Evolutionary conservation across 768 basidiomycete species (phyloP), one percentile per base, ranked within the genome.

Genomic region (Pholiota conissans): DNA sequence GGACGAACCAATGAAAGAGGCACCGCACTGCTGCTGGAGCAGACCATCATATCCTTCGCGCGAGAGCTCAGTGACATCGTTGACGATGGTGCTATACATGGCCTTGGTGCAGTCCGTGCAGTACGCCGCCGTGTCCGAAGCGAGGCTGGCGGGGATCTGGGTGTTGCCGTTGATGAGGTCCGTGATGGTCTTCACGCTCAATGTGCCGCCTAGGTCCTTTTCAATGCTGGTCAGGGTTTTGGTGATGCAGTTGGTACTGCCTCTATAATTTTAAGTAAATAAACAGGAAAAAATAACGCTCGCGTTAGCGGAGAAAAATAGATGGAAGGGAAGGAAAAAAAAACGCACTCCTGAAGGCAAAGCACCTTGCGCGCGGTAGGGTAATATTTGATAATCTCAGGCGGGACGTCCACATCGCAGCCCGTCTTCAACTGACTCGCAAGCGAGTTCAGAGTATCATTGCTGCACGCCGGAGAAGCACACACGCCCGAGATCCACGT

Each of bases 41-140:
- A 52, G 4, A 16, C 24, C 29, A 5, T 5, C 32, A 27, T 34
- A 34, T 20, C 50, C 50, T 2, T 32, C 30, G 22, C 8, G 29
- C 3, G 16, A 3, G 9, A 52, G 9, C 8, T 22, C 18, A 37
- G 50, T 32, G 7, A 52, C n/a, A 9, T 37, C 50, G 20, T 34
- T 26, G 22, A 22, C 18, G 14, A 52, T 18, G 9, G 50, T 52
- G 34, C 37, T 52, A 34, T 52, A 52, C 1, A 52, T 34, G 3
- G 29, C 50, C 50, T 52, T 52, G 29, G 34, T 34, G 14, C 50
- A 52, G 50, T 52, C 50, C 7, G 30, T 39, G 30, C 50, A 52
- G 5, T 52, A 52, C 3, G 35, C 32, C 14, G 42, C 20, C 2
- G 42, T 45, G 22, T 45, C 42, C 1, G 20, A 24, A 6, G 40